Evolutionary conservation across 2,329 filamentous ascomycete genomes (phyloP).

Genomic region (Paecilomyces formosus): DNA sequence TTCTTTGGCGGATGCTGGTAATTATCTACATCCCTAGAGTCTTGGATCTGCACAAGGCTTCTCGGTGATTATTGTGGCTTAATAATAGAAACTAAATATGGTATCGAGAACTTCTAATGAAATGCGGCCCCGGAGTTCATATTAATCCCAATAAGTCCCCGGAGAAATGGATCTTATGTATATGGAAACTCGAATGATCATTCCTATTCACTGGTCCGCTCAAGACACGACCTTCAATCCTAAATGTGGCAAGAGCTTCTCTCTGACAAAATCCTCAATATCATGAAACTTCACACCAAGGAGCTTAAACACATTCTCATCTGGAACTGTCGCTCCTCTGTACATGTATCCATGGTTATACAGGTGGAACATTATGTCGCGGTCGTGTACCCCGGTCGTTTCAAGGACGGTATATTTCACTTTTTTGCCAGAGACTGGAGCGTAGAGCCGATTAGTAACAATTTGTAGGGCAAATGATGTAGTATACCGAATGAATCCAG

Average conservation of each 20-base stretch:
- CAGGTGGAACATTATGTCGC: slow-evolving; percentile 15
- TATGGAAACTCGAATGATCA: background rate
- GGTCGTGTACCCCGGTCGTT: slow-evolving; percentile 13
- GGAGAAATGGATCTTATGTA: background rate
- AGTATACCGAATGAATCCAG: background rate
- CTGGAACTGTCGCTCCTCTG: slow-evolving; percentile 9
- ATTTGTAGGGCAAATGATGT: background rate
- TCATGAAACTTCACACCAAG: slow-evolving; percentile 13
- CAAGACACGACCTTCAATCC: slow-evolving; percentile 4
- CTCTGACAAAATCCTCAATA: slow-evolving; percentile 12
- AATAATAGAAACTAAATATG: too few relatives aligned
- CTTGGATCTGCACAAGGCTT: background rate
- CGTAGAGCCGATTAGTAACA: background rate
- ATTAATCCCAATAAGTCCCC: background rate
- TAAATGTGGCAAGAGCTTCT: slow-evolving; percentile 18
- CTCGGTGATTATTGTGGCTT: background rate
- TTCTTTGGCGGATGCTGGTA: background rate
- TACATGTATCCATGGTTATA: slow-evolving; percentile 16
- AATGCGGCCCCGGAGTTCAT: too few relatives aligned
- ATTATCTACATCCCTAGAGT: background rate
- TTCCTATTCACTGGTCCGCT: too few relatives aligned
- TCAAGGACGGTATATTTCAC: slow-evolving; percentile 10
- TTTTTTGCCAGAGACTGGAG: slow-evolving; percentile 11
- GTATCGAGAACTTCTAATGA: too few relatives aligned
- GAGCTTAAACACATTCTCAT: slow-evolving; percentile 11